Base-by-base conservation (phyloP, 345 rosid genomes). In the Eutrema heterophyllum region DNA sequence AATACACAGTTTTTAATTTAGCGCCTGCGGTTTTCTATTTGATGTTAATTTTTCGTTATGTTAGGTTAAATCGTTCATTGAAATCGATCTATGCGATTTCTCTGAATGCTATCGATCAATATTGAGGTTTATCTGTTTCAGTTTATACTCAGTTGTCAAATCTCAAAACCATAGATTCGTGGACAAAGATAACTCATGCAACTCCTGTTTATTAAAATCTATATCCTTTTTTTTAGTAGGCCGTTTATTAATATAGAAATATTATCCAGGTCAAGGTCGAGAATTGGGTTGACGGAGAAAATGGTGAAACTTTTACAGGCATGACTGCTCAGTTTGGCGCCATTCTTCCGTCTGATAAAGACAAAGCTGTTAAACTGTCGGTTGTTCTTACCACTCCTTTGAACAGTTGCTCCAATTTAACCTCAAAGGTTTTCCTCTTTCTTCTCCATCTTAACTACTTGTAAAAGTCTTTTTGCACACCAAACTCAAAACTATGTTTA, bases 251-350 rank as follows among this genome's bases (percentile, higher is more conserved):
- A 18, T 27, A 6, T 29, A 48, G 29, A 29, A 9, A 44, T 55
- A 8, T 44, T 45, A 1, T 13, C 16, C 74, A 95, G 99, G 97
- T 86, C 59, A 96, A 86, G 79, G 90, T 92, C 24, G 84, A 86
- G 84, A 86, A 72, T 38, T 96, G 97, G 98, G 81, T 84, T 40
- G 53, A 92, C 58, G 91, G 93, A 10, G 79, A 11, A 18, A 81
- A 80, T 50, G 88, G 77, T 46, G 78, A 89, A 70, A 70, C 81
- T 71, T 67, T 86, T 29, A 45, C 69, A 1, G 99, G 94, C 27
- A 67, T 90, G 80, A 90, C 85, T 83, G 98, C 98, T 26, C 83
- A 82, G 52, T 96, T 96, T 76, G 98, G 99, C 4, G 80, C 80
- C 35, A 5, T 50, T 41, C 82, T 89, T 83, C 88, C 97, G 4